Base-by-base conservation (phyloP, 768 basidiomycete genomes). In the Clitopilus hobsonii region DNA sequence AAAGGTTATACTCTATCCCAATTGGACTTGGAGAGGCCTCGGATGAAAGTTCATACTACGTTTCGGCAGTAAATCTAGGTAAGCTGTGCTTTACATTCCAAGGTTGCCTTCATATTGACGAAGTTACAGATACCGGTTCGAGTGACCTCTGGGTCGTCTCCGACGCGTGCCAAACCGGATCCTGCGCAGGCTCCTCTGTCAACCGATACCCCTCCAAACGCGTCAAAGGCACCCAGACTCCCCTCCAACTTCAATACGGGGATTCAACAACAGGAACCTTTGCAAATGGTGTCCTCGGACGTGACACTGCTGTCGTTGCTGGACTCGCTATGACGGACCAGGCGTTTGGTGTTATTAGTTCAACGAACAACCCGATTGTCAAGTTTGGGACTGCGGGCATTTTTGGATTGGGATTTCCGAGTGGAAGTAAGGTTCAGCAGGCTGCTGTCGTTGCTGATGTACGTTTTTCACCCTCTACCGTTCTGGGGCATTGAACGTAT, bases 141-240 rank as follows among this genome's bases (percentile, higher is more conserved):
- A 81, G 84, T 29, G 86, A 89, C 60, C 67, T 88, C 6, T 89
- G 87, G 87, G 76, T 86, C 4, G 67, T 84, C 22, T 82, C 84
- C 0, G 73, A 80, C 51, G 64, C 67, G 3, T 88, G 84, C 62
- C 61, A 62, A 3, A 56, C 60, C 6, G 69, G 68, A 7, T 60
- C 72, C 2, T 85, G 83, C 65, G 63, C 65, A 30, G 61, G 66
- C 20, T 57, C 67, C 2, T 63, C 59, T 11, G 66, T 75, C 4
- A 60, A 77, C 2, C 69, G 78, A 6, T 83, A 83, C 57, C 72
- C 80, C 4, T 63, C 68, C 6, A 49, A 67, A 16, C 63, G 64
- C 5, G 74, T 82, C 54, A 70, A 68, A 18, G 58, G 69, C 23
- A 68, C 75, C 0, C 71, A 75, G 20, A 60, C 69, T 13, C 59